These are phyloP conservation scores for Ogataea degrootiae DNA, from an alignment of 805 yeast genomes.

Conservation along the genomic window DNA sequence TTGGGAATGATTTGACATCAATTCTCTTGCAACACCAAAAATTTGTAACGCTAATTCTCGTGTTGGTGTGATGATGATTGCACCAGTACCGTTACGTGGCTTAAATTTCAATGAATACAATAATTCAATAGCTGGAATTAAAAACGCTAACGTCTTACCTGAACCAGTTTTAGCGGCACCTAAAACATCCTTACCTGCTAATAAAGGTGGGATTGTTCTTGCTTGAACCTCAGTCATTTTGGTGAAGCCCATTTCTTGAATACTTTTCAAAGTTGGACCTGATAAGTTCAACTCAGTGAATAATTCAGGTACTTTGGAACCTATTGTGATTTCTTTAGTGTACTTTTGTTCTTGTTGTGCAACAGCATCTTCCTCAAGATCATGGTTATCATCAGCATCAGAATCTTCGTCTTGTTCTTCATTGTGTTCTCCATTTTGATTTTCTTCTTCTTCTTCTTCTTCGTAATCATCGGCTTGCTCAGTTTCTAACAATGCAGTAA, in stretches of 20 bases:
- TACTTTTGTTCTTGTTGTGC: constrained; percentile 18
- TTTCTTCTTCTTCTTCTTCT: constrained; percentile 14
- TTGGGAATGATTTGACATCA: constrained; percentile 86
- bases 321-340: constrained; percentile 27
- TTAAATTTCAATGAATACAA: constrained; percentile 86
- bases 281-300: constrained; percentile 63
- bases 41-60: constrained; percentile 97
- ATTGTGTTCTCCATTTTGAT: constrained; percentile 11
- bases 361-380: constrained; percentile 18
- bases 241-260: constrained; percentile 83
- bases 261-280: constrained; percentile 75
- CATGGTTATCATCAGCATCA: constrained; percentile 9
- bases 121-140: constrained; percentile 93
- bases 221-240: constrained; percentile 94
- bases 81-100: constrained; percentile 98
- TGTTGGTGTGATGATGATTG: constrained; percentile 91
- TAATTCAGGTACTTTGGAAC: constrained; percentile 19
- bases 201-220: constrained; percentile 90
- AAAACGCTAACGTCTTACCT: constrained; percentile 94
- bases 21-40: constrained; percentile 94
- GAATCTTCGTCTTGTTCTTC: constrained; percentile 33
- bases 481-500: constrained; percentile 41
- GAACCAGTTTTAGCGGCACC: constrained; percentile 99
- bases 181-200: constrained; percentile 94
- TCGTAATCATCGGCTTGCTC: constrained; percentile 26